Conservation (phyloP, 805 yeast genomes). For the Hanseniaspora nectarophila region DNA sequence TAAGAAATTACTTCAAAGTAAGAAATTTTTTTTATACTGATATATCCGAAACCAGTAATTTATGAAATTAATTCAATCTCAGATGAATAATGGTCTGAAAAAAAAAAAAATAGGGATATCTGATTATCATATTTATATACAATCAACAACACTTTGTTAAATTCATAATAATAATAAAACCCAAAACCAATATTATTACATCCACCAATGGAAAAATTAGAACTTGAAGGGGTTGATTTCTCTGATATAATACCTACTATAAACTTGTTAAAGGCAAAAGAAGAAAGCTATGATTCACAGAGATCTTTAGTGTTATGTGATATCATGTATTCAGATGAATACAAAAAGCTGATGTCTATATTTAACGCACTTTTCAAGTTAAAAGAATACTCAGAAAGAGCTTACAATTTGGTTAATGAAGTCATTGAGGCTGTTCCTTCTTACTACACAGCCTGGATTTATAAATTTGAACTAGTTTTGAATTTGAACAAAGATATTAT, state of each 20-base stretch:
- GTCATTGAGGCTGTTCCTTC: slow-evolving; percentile 69
- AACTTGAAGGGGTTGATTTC: neutral
- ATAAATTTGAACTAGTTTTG: slow-evolving; percentile 43
- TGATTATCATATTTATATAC: neutral
- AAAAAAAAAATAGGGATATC: too few species aligned
- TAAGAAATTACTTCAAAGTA: neutral
- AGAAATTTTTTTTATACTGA: neutral
- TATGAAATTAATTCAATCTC: too few species aligned
- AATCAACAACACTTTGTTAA: too few species aligned
- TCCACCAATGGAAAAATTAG: neutral
- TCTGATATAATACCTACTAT: slow-evolving; percentile 3
- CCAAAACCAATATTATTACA: neutral
- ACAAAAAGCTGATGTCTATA: neutral
- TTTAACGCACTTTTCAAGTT: slow-evolving; percentile 38
- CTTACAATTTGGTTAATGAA: slow-evolving; percentile 50
- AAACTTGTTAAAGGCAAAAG: neutral
- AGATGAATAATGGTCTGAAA: too few species aligned
- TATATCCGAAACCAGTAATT: neutral
- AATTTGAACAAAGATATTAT: slow-evolving; percentile 30
- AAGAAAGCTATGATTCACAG: neutral
- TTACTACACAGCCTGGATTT: slow-evolving; percentile 84
- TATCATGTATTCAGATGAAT: slow-evolving; percentile 9
- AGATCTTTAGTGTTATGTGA: slow-evolving; percentile 7
- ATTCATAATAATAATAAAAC: neutral
- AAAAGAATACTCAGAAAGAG: slow-evolving; percentile 58